Percentiles rank a stretch among this genome's conserved stretches.
Evolutionary conservation across 1,284 basidiomycete genomes (phyloP).

Genomic region (Gymnopus androsaceus): DNA sequence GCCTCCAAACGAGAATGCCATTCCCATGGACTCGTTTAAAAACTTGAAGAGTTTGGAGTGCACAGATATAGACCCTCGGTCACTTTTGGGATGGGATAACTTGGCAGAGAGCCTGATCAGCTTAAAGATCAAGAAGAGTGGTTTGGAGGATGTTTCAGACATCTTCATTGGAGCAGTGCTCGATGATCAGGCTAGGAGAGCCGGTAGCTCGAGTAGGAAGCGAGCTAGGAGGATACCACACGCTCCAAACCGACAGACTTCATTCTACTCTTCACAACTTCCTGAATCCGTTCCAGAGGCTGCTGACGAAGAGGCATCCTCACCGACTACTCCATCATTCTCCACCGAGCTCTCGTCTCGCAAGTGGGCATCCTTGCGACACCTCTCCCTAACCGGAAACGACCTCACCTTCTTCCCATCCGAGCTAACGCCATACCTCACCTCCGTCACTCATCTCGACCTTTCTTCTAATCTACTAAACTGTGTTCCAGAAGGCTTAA

Average conservation of each 20-base stretch:
- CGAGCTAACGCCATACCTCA: slow-evolving; percentile 71
- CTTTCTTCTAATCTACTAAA: slow-evolving; percentile 89
- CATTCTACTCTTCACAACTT: slow-evolving; percentile 54
- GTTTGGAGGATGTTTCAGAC: slow-evolving; percentile 82
- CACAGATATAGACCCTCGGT: slow-evolving; percentile 80
- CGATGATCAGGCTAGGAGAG: slow-evolving; percentile 69
- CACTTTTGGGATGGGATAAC: slow-evolving; percentile 84
- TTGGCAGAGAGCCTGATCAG: slow-evolving; percentile 72
- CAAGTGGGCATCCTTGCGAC: slow-evolving; percentile 80
- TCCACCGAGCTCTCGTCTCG: slow-evolving; percentile 53
- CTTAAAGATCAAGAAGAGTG: slow-evolving; percentile 76
- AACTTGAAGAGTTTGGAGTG: slow-evolving; percentile 76
- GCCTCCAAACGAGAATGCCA: slow-evolving; percentile 70
- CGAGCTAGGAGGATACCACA: slow-evolving; percentile 47
- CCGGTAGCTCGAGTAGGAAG: slow-evolving; percentile 51
- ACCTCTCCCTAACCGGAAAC: slow-evolving; percentile 82
- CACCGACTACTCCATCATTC: slow-evolving; percentile 33
- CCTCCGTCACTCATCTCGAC: slow-evolving; percentile 84
- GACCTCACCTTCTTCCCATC: slow-evolving; percentile 81
- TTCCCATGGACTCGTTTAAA: slow-evolving; percentile 85
- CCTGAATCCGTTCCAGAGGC: slow-evolving; percentile 65
- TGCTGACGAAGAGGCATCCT: slow-evolving; percentile 38
- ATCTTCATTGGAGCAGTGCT: slow-evolving; percentile 77
- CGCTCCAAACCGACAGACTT: slow-evolving; percentile 44
- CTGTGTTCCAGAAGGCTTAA: slow-evolving; percentile 78